Conservation (phyloP, 805 yeast genomes). For the Saccharomyces eubayanus region DNA sequence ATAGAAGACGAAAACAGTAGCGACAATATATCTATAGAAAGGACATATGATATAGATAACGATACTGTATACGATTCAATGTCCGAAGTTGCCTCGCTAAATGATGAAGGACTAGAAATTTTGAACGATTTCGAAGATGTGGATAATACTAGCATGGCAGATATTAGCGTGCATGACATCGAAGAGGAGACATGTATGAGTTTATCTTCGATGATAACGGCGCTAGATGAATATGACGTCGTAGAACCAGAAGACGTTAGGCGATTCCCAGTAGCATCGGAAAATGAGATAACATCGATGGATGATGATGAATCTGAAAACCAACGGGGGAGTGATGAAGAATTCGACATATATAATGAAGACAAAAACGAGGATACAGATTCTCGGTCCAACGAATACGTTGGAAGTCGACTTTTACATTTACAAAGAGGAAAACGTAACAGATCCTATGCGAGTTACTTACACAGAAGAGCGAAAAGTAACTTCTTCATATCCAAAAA, state of each 20-base stretch:
- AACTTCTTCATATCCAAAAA: slow-evolving; percentile 24
- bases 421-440: slow-evolving; percentile 15
- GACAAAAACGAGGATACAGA: slow-evolving; percentile 8
- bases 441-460: slow-evolving; percentile 21
- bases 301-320: background rate
- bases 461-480: slow-evolving; percentile 6
- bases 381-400: slow-evolving; percentile 3
- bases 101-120: slow-evolving; percentile 1
- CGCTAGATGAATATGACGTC: slow-evolving; percentile 27
- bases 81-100: slow-evolving; percentile 7
- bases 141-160: slow-evolving; percentile 1
- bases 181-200: slow-evolving; percentile 5
- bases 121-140: slow-evolving; percentile 2
- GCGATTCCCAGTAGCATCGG: slow-evolving; percentile 1
- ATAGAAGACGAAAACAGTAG: slow-evolving; percentile 4
- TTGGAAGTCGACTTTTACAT: slow-evolving; percentile 6
- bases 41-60: slow-evolving; percentile 1
- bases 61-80: slow-evolving; percentile 8
- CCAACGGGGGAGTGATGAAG: slow-evolving; percentile 3
- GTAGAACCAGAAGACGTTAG: slow-evolving; percentile 9
- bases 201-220: slow-evolving; percentile 19
- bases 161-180: background rate
- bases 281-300: background rate
- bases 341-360: slow-evolving; percentile 2
- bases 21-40: background rate